These are phyloP conservation scores for Lachnellula hyalina DNA, from an alignment of 2,329 filamentous ascomycete species.

Conservation along the genomic window DNA sequence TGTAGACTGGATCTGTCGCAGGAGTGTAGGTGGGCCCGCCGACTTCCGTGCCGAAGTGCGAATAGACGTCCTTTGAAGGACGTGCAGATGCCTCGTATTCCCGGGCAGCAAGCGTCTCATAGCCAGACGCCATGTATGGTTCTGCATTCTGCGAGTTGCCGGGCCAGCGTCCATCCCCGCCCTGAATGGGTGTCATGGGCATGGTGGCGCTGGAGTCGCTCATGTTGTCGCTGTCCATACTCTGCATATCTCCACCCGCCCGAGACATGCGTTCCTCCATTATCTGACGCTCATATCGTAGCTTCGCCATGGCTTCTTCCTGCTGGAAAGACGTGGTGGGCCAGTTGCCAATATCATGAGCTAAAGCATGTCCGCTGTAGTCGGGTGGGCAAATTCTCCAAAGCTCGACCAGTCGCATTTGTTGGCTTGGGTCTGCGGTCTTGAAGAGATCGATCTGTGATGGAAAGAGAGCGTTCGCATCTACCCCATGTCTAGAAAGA, in stretches of 20 bases:
- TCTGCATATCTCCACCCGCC: constrained; percentile 33
- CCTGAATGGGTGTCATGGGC: constrained; percentile 45
- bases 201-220: constrained; percentile 30
- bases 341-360: constrained; percentile 54
- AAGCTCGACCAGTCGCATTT: constrained; percentile 70
- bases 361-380: constrained; percentile 48
- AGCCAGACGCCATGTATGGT: constrained; percentile 81
- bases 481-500: constrained; percentile 61
- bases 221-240: constrained; percentile 43
- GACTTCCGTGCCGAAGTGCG: constrained; percentile 39
- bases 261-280: constrained; percentile 36
- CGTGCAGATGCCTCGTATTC: constrained; percentile 53
- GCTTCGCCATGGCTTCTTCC: constrained; percentile 49
- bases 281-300: constrained; percentile 52
- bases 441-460: constrained; percentile 76
- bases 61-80: constrained; percentile 38
- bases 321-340: constrained; percentile 48
- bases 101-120: constrained; percentile 61
- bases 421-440: constrained; percentile 66
- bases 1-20: constrained; percentile 66
- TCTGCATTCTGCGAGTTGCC: constrained; percentile 25
- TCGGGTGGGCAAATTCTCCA: constrained; percentile 77
- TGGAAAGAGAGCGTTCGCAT: constrained; percentile 62
- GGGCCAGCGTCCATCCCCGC: constrained; percentile 48
- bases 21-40: constrained; percentile 43